Base-by-base conservation (phyloP, 169 alveolate species). In the Babesia gibsoni region DNA sequence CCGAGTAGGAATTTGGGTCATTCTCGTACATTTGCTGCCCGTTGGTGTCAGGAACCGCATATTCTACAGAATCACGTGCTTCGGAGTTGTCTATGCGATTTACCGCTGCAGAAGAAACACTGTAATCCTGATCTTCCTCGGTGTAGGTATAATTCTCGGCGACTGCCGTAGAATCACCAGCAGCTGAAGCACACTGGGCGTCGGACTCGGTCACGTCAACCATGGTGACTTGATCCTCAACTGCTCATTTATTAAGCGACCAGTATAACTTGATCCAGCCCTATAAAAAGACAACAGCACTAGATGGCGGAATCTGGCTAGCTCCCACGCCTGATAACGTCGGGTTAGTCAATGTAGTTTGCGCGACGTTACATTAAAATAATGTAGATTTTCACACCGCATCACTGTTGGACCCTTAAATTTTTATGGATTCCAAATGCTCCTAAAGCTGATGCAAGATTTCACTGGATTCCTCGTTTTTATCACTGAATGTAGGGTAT, bases 51-150 rank as follows among this genome's bases (percentile, higher is more conserved):
- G 69, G 43, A 54, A 48, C n/a, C 9, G 37, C 72, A 58, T 75
- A 59, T 5, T 49, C 80, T 29, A 75, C 74, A 25, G 50, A 39
- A 3, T 52, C 65, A 23, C 33, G 30, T 4, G 56, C 30, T 1
- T 75, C 72, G 41, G 73, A 37, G 22, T 56, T 53, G 16, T 75
- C 84, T 50, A 61, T 49, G 78, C 67, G 84, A 75, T 75, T 64
- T 9, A 67, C 32, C 7, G 49, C 50, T 46, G 39, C 41, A 29
- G 33, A 53, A 3, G 84, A 54, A 22, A 49, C 54, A 43, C 22
- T 22, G 25, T 39, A 36, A 14, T 48, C 73, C 65, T 65, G 69
- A 30, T 22, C 64, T 0, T 58, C 75, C 16, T 61, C 29, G 45
- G 25, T 27, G 66, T 75, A 75, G 46, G 36, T 63, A 65, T 66